A percentile compares a stretch with the other conserved stretches of the same genome.
Conservation (phyloP, 768 basidiomycete species). For the Tephrocybe sp. region DNA sequence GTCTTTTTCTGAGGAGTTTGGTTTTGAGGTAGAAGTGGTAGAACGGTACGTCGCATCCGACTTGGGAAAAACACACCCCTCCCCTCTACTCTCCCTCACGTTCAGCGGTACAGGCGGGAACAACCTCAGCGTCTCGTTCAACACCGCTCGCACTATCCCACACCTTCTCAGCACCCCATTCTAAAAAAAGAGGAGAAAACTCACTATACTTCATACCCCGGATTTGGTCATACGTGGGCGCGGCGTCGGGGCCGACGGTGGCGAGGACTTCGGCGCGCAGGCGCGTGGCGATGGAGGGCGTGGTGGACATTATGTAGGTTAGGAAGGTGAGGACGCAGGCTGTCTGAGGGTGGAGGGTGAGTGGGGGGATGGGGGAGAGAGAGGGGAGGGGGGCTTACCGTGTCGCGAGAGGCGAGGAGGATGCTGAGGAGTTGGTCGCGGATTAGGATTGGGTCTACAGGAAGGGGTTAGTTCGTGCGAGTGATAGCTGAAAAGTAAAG, state of each 20-base stretch:
- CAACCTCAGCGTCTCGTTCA: constrained; percentile 76
- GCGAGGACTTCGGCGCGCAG: constrained; percentile 61
- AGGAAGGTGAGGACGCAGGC: constrained; percentile 68
- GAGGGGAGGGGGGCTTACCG: constrained; percentile 41
- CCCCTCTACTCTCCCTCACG: constrained; percentile 54
- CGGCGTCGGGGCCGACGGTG: constrained; percentile 47
- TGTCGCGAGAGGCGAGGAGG: constrained; percentile 77
- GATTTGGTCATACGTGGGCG: constrained; percentile 58
- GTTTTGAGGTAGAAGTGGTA: too few species aligned
- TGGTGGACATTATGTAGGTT: constrained; percentile 67
- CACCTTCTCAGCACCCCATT: too few species aligned
- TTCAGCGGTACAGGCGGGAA: constrained; percentile 83
- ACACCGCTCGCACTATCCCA: constrained; percentile 68
- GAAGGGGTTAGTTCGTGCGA: background rate
- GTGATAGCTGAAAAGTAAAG: background rate
- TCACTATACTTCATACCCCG: constrained; percentile 66
- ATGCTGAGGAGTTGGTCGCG: constrained; percentile 79
- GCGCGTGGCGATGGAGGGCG: constrained; percentile 53
- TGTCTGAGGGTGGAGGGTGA: constrained; percentile 42
- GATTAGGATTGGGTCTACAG: constrained; percentile 62
- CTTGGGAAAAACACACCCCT: constrained; percentile 49
- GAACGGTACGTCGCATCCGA: constrained; percentile 54
- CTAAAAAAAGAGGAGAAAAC: constrained; percentile 15
- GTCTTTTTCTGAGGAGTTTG: too few species aligned
- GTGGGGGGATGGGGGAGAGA: background rate